Evolutionary conservation across 73 alveolate species (phyloP).

Genomic region (Symbiodinium natans): DNA sequence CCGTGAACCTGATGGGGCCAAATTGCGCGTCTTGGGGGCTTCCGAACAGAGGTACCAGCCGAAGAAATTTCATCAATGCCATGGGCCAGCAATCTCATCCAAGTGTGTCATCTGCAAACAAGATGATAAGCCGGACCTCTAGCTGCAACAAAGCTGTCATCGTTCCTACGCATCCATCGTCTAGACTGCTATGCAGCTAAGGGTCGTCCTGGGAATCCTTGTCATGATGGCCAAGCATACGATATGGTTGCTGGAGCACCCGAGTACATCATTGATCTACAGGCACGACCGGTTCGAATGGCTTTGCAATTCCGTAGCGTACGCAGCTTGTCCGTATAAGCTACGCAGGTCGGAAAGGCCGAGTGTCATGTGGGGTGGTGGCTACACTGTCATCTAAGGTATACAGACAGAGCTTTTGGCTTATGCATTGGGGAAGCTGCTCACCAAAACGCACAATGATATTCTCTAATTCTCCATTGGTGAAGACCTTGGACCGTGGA

Average conservation of each 20-base stretch:
- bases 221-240: slow-evolving; percentile 36
- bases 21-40: slow-evolving; percentile 46
- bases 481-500: background rate
- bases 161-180: background rate
- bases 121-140: slow-evolving; percentile 5
- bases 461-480: background rate
- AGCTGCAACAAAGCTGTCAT: background rate
- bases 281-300: background rate
- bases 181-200: background rate
- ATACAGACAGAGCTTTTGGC: background rate
- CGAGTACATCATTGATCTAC: background rate
- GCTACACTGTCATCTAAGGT: background rate
- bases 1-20: slow-evolving; percentile 61
- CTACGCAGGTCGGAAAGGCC: too few relatives aligned
- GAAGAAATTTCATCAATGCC: background rate
- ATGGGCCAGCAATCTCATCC: background rate
- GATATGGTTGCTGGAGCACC: slow-evolving; percentile 23
- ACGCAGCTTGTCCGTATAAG: background rate
- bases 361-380: background rate
- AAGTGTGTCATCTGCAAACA: background rate
- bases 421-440: slow-evolving; percentile 7
- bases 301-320: background rate
- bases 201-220: background rate
- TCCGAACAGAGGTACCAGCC: slow-evolving; percentile 14
- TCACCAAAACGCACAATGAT: background rate